These are phyloP conservation scores for Alternaria sp. DNA, from an alignment of 2,329 filamentous ascomycete species.

Conservation along the genomic window DNA sequence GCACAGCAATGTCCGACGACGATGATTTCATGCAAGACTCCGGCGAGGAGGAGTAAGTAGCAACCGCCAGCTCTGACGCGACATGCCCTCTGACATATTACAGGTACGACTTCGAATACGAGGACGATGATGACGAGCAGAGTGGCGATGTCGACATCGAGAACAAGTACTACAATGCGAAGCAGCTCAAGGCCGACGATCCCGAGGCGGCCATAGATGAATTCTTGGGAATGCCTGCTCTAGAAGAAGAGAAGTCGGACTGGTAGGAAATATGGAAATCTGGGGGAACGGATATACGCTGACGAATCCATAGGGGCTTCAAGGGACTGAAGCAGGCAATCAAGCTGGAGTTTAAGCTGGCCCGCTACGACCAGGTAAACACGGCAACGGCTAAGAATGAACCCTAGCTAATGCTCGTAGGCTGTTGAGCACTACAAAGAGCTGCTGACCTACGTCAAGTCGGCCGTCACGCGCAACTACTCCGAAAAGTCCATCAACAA, in stretches of 20 bases:
- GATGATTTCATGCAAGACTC: constrained; percentile 96
- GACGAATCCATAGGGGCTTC: constrained; percentile 71
- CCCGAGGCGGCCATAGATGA: constrained; percentile 90
- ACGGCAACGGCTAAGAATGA: not conserved
- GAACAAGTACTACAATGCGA: constrained; percentile 99
- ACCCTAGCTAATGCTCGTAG: constrained; percentile 57
- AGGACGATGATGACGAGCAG: constrained; percentile 90
- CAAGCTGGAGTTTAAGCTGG: constrained; percentile 94
- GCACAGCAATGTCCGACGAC: constrained; percentile 76
- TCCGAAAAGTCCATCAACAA: constrained; percentile 99
- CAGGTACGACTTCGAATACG: constrained; percentile 96
- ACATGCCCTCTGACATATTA: constrained; percentile 27
- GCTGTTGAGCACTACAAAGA: constrained; percentile 92
- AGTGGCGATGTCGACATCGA: constrained; percentile 92
- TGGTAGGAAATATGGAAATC: constrained; percentile 64
- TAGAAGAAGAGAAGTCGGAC: constrained; percentile 93
- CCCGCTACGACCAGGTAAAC: constrained; percentile 80
- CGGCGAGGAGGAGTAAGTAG: constrained; percentile 79
- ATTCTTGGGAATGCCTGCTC: constrained; percentile 84
- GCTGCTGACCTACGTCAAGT: constrained; percentile 96
- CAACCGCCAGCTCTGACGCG: not conserved
- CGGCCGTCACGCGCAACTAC: constrained; percentile 95
- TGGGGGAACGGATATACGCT: constrained; percentile 19
- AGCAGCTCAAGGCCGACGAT: constrained; percentile 89
- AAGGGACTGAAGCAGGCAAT: constrained; percentile 98